Evolutionary conservation across 768 basidiomycete species (phyloP).

Genomic region (Lactarius sanguifluus): DNA sequence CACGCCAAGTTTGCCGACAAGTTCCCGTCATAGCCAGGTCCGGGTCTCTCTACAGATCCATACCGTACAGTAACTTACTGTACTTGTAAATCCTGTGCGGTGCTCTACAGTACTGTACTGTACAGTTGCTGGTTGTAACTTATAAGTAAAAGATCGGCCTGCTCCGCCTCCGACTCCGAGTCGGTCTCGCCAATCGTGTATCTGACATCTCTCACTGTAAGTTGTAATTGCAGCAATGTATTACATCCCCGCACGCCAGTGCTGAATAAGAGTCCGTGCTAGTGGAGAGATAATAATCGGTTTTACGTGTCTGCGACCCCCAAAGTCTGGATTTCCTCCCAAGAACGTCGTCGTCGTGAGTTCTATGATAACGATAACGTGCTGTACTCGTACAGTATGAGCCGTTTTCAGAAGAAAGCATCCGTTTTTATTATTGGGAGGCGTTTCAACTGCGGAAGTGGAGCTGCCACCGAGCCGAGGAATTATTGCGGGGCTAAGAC

Average conservation of each 20-base stretch:
- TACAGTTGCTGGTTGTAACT: not conserved
- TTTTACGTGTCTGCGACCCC: slow-evolving; percentile 1
- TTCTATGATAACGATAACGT: not conserved
- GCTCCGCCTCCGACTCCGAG: not conserved
- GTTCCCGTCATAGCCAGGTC: not conserved
- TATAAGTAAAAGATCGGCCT: not conserved
- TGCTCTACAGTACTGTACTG: no score
- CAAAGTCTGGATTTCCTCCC: not conserved
- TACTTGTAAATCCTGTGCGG: no score
- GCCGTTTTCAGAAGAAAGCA: not conserved
- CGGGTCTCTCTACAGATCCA: not conserved
- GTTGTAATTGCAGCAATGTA: not conserved
- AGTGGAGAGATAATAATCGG: not conserved
- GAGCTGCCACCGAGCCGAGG: not conserved
- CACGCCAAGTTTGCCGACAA: not conserved
- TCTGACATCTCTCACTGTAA: not conserved
- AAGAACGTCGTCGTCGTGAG: not conserved
- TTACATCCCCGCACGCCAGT: not conserved
- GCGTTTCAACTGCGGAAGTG: not conserved
- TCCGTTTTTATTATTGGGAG: not conserved
- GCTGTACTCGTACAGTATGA: not conserved
- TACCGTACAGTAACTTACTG: no score
- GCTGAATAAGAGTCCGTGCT: not conserved
- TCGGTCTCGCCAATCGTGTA: not conserved
- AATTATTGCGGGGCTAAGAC: not conserved